A percentile compares a stretch with the other conserved stretches of the same genome.
Conservation (phyloP, 1,284 basidiomycete species). For the Cryptococcus amylolentus region DNA sequence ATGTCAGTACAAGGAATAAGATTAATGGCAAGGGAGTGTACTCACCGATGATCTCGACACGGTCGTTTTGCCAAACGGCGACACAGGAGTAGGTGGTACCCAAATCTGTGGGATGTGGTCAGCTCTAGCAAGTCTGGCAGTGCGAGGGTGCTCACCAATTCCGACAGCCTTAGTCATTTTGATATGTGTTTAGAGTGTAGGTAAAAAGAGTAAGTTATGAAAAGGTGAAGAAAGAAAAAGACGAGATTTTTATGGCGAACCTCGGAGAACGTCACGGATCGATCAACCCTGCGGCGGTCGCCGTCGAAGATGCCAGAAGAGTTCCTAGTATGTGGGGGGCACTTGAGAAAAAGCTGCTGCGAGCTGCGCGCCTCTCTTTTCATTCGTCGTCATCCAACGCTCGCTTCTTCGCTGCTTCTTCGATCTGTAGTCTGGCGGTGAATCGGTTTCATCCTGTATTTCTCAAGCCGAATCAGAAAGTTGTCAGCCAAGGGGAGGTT, state of each 20-base stretch:
- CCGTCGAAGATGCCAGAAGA: background rate
- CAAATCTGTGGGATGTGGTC: constrained; percentile 29
- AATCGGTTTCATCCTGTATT: too few species aligned
- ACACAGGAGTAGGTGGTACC: constrained; percentile 63
- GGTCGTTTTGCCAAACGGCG: constrained; percentile 98
- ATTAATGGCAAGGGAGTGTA: background rate
- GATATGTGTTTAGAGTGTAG: background rate
- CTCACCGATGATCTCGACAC: constrained; percentile 83
- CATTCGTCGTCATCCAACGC: too few species aligned
- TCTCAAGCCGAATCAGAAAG: too few species aligned
- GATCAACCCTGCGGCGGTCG: background rate
- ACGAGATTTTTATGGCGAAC: background rate
- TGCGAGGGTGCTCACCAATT: constrained; percentile 53
- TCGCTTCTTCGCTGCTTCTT: too few species aligned
- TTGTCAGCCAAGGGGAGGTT: too few species aligned
- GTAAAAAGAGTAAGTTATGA: background rate
- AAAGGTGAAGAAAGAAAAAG: background rate
- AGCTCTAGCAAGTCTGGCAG: background rate
- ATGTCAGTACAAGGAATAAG: constrained; percentile 3
- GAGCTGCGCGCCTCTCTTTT: too few species aligned
- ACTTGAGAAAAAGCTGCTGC: too few species aligned
- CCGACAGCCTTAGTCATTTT: constrained; percentile 73
- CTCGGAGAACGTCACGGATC: background rate
- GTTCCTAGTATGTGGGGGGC: background rate
- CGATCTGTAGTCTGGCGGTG: too few species aligned